phyloP scores from a whole-genome alignment of 2,329 filamentous ascomycete species.

The Aspergillus bombycis region DNA sequence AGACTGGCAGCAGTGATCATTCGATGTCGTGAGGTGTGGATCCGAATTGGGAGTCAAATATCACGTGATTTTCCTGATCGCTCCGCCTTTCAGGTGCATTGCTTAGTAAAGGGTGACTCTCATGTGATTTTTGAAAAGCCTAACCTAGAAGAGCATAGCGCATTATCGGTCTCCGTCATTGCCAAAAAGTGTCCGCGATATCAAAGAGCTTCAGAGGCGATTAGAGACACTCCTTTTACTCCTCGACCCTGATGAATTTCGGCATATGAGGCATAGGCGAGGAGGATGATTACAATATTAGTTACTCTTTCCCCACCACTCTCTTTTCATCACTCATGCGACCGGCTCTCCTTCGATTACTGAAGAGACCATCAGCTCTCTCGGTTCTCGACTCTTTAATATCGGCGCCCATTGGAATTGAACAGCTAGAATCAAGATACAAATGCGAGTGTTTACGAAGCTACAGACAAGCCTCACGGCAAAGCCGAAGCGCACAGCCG shows the following conservation, averaged over 20 bases:
- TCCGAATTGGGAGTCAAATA: conserved; percentile 21
- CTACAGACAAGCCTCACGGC: conserved; percentile 25
- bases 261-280: conserved; percentile 12
- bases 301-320: conserved; percentile 18
- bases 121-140: conserved; percentile 16
- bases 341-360: conserved; percentile 46
- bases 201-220: conserved; percentile 11
- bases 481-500: conserved; percentile 9
- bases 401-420: conserved; percentile 34
- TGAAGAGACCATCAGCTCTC: conserved; percentile 47
- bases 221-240: conserved; percentile 1
- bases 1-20: conserved; percentile 24
- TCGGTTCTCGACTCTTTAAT: conserved; percentile 40
- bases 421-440: conserved; percentile 30
- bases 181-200: conserved; percentile 16
- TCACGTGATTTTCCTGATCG: conserved; percentile 37
- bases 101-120: conserved; percentile 29
- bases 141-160: conserved; percentile 12
- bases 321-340: conserved; percentile 39
- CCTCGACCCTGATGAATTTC: conserved; percentile 7
- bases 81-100: conserved; percentile 32
- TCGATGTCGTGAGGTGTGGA: conserved; percentile 35
- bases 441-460: conserved; percentile 33
- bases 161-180: conserved; percentile 10
- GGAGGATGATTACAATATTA: conserved; percentile 33